Base-by-base conservation (phyloP, 768 basidiomycete species). In the Boletus reticulatus region DNA sequence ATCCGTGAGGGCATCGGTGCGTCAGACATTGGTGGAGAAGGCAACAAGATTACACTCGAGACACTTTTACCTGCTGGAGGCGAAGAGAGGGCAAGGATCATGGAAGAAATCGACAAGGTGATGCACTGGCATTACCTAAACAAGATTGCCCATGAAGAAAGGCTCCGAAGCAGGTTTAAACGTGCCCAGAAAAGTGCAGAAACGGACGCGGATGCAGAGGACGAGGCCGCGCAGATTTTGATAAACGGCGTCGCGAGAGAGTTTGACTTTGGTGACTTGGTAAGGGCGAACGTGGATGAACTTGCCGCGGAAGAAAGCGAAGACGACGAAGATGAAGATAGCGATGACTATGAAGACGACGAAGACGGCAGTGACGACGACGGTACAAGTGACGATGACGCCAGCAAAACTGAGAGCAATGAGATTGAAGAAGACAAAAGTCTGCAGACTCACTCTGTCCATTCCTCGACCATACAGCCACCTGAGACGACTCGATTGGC, bases 81-180 rank as follows among this genome's bases (percentile, higher is more conserved):
- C 12, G 71, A 82, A 48, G 92, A 92, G 56, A 85, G 96, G n/a
- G 68, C 73, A 29, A 82, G 78, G 17, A 85, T 98, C 60, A 75
- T 98, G 61, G 75, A 78, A 42, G 97, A 99, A 68, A 83, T 98
- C 5, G 97, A 99, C 72, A 81, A 83, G 54, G 84, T 98, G 49
- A 89, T 94, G 14, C 76, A 87, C 44, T 95, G 98, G 68, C 96
- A 99, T 72, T 97, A 98, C 75, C 86, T 89, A 68, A 82, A 95
- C 56, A 99, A 99, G 76, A 78, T 98, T 27, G 79, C 91, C 11
- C 89, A 97, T 66, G 97, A 99, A 73, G 88, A 87, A 66, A 95
- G 92, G 74, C 78, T 98, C 45, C 81, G 93, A n/a, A 79, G 88
- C 44, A 80, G 94, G 38, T 94, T 99, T 70, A 84, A 84, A 42